phyloP scores from a whole-genome alignment of 2,329 filamentous ascomycete species.

The Pseudocercospora cruenta region DNA sequence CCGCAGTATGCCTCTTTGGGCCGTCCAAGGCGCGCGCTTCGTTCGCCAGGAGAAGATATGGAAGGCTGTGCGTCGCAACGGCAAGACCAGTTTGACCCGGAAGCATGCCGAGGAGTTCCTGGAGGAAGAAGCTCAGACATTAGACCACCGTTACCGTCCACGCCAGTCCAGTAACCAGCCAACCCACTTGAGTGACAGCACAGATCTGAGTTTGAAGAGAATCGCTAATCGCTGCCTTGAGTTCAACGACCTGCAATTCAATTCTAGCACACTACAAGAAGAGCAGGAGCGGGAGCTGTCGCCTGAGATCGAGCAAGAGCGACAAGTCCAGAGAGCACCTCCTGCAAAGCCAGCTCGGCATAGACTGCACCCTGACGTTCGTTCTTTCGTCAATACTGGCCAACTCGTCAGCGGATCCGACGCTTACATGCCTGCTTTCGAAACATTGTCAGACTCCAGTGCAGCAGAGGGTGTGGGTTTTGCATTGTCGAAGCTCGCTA shows the following conservation, averaged over 20 bases:
- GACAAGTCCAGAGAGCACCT: constrained; percentile 54
- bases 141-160: constrained; percentile 56
- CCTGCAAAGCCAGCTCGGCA: constrained; percentile 48
- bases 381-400: constrained; percentile 46
- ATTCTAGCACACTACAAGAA: constrained; percentile 27
- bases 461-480: constrained; percentile 9
- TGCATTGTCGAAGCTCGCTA: background rate
- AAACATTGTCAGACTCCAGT: constrained; percentile 11
- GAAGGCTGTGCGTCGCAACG: constrained; percentile 25
- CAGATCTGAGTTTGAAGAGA: constrained; percentile 36
- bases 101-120: constrained; percentile 51
- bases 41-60: constrained; percentile 41
- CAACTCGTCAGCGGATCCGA: constrained; percentile 35
- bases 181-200: background rate
- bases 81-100: constrained; percentile 21
- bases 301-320: constrained; percentile 65
- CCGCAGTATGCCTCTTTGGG: constrained; percentile 62
- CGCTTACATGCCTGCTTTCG: constrained; percentile 20
- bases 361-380: constrained; percentile 49
- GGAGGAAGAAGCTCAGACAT: constrained; percentile 58
- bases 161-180: background rate
- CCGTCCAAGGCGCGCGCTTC: constrained; percentile 60
- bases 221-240: constrained; percentile 26
- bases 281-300: constrained; percentile 43
- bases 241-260: constrained; percentile 29